Base-by-base conservation (phyloP, 305 asterid species). In the Solanum chacoense region DNA sequence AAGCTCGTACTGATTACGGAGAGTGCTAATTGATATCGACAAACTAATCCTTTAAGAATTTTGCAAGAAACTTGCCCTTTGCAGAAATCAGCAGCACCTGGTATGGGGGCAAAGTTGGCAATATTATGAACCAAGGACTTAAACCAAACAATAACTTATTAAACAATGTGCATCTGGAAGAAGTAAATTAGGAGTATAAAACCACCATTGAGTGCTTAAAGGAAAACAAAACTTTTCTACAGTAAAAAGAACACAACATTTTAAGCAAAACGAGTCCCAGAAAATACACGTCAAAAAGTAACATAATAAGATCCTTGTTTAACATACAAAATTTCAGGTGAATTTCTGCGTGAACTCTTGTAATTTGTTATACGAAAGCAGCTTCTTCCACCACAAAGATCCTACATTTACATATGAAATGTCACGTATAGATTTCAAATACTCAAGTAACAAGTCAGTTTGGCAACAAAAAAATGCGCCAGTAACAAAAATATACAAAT, bases 321-420 rank as follows among this genome's bases (percentile, higher is more conserved):
- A 31, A 91, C 98, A 91, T 91, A 97, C 99, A 94, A 90, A 94
- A 97, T 97, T 92, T 95, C 96, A 87, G 98, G 92, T 28, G 95
- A 90, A 89, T 86, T 92, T 92, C 89, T 89, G 90, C 90, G 93
- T 50, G 95, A 92, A 77, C 88, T 88, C 90, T 91, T 89, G 97
- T 88, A 91, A 93, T 94, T 95, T 95, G 91, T 92, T 89, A 97
- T 91, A 69, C 90, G 91, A 90, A 97, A 97, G 96, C 99, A 94
- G 94, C 96, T 93, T 42, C 74, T 89, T 89, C 98, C 98, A 88
- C 95, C 96, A 67, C 98, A 96, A 83, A 9, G 91, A 91, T 95
- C 98, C 99, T 97, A 91, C 85, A 29, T 83, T 90, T 73, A 29
- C 34, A 89, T 86, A 89, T 37, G 88, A 93, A 84, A 87, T 29